Evolutionary conservation across 2,329 filamentous ascomycete species (phyloP).

Genomic region (Orbilia oligospora): DNA sequence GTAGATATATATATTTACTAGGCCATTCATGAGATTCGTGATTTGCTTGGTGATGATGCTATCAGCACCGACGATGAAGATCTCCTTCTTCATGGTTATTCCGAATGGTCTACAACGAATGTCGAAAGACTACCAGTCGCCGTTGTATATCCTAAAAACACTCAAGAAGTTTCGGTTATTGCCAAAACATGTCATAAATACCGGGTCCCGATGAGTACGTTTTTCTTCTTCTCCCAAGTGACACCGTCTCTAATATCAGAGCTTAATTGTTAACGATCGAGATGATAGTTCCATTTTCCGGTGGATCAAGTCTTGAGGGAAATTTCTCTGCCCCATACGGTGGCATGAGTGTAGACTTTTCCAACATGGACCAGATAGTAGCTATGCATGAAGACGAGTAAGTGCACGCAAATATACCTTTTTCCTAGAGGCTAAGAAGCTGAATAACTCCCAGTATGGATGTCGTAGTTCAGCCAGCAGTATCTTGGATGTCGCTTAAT

Average conservation of each 20-base stretch:
- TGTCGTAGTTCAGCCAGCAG: slow-evolving; percentile 88
- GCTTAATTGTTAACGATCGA: background rate
- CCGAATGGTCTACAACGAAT: slow-evolving; percentile 77
- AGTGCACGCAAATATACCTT: slow-evolving; percentile 14
- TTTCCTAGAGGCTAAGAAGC: slow-evolving; percentile 16
- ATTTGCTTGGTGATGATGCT: slow-evolving; percentile 71
- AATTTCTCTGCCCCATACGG: slow-evolving; percentile 91
- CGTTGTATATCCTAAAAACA: slow-evolving; percentile 76
- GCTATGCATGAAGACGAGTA: slow-evolving; percentile 82
- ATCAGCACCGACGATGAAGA: slow-evolving; percentile 77
- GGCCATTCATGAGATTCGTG: slow-evolving; percentile 74
- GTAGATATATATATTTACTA: slow-evolving; percentile 63
- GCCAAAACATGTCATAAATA: slow-evolving; percentile 82
- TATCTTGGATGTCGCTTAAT: slow-evolving; percentile 94
- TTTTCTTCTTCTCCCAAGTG: background rate
- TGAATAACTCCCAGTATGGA: slow-evolving; percentile 74
- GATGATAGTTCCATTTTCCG: slow-evolving; percentile 78
- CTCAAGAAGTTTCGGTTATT: slow-evolving; percentile 74
- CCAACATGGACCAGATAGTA: slow-evolving; percentile 85
- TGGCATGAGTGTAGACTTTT: slow-evolving; percentile 90
- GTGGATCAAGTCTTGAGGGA: slow-evolving; percentile 87
- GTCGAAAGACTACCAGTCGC: slow-evolving; percentile 75
- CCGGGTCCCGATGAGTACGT: slow-evolving; percentile 78
- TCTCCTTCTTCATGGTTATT: slow-evolving; percentile 76
- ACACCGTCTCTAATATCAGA: background rate